Conservation (phyloP, 2,329 filamentous ascomycete species). For the Metarhizium humberi region DNA sequence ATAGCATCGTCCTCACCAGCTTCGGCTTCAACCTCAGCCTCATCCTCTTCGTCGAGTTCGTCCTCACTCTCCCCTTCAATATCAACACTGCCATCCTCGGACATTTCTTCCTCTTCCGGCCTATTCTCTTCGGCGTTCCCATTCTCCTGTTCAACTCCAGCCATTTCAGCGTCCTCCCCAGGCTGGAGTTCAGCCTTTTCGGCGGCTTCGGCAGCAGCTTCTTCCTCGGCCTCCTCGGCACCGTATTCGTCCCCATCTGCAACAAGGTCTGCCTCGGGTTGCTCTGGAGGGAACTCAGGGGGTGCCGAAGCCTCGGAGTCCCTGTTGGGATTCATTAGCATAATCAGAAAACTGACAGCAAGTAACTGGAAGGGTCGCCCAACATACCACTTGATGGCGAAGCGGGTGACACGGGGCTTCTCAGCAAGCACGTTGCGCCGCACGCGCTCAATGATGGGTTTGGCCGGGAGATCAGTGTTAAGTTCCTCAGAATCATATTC, state of each 20-base stretch:
- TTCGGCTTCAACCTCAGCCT: slow-evolving; percentile 24
- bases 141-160: slow-evolving; percentile 48
- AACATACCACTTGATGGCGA: slow-evolving; percentile 96
- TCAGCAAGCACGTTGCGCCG: slow-evolving; percentile 87
- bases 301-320: slow-evolving; percentile 96
- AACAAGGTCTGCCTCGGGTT: slow-evolving; percentile 83
- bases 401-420: slow-evolving; percentile 94
- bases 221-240: slow-evolving; percentile 69
- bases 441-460: slow-evolving; percentile 88
- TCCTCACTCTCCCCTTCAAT: slow-evolving; percentile 70
- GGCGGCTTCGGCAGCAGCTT: slow-evolving; percentile 32
- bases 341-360: not conserved
- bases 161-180: slow-evolving; percentile 68
- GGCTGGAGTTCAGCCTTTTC: slow-evolving; percentile 27
- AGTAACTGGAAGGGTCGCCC: slow-evolving; percentile 1
- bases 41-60: slow-evolving; percentile 55
- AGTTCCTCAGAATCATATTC: slow-evolving; percentile 94
- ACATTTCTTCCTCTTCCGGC: slow-evolving; percentile 56
- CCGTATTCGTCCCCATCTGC: slow-evolving; percentile 87
- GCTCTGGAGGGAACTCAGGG: slow-evolving; percentile 91
- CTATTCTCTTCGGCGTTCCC: slow-evolving; percentile 26
- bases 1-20: slow-evolving; percentile 33
- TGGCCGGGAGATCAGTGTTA: slow-evolving; percentile 78
- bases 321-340: slow-evolving; percentile 40
- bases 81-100: slow-evolving; percentile 69